These are phyloP conservation scores for Tuber calosporum DNA, from an alignment of 495 filamentous ascomycete species.

Conservation along the genomic window DNA sequence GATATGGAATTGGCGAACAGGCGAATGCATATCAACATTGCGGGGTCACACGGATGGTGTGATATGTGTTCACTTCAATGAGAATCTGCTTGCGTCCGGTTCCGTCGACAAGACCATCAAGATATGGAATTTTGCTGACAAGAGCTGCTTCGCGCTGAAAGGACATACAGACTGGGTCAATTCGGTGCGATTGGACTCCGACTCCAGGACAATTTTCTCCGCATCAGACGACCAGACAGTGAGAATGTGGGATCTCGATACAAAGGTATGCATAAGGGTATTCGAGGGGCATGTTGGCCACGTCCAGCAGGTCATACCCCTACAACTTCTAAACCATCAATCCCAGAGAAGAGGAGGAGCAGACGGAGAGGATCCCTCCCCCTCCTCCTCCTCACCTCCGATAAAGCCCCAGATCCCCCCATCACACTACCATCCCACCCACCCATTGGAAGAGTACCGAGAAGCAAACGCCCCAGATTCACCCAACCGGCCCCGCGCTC, in stretches of 20 bases:
- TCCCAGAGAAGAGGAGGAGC: slow-evolving; percentile 45
- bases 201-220: slow-evolving; percentile 77
- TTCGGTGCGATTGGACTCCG: slow-evolving; percentile 70
- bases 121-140: slow-evolving; percentile 85
- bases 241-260: slow-evolving; percentile 89
- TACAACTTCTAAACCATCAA: slow-evolving; percentile 77
- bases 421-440: slow-evolving; percentile 43
- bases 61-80: slow-evolving; percentile 78
- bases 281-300: slow-evolving; percentile 83
- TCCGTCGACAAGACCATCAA: slow-evolving; percentile 85
- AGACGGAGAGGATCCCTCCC: slow-evolving; percentile 46
- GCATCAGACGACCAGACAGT: slow-evolving; percentile 90
- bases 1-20: slow-evolving; percentile 95
- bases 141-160: slow-evolving; percentile 65
- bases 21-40: slow-evolving; percentile 74
- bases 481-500: slow-evolving; percentile 51
- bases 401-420: slow-evolving; percentile 42
- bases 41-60: slow-evolving; percentile 71
- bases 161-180: slow-evolving; percentile 95
- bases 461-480: slow-evolving; percentile 52
- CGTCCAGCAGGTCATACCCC: slow-evolving; percentile 77
- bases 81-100: slow-evolving; percentile 72
- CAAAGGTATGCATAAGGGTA: slow-evolving; percentile 62
- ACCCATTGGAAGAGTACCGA: slow-evolving; percentile 41
- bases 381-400: neutral